These are phyloP conservation scores for Spatholobus suberectus DNA, from an alignment of 306 rosid genomes.

Conservation along the genomic window DNA sequence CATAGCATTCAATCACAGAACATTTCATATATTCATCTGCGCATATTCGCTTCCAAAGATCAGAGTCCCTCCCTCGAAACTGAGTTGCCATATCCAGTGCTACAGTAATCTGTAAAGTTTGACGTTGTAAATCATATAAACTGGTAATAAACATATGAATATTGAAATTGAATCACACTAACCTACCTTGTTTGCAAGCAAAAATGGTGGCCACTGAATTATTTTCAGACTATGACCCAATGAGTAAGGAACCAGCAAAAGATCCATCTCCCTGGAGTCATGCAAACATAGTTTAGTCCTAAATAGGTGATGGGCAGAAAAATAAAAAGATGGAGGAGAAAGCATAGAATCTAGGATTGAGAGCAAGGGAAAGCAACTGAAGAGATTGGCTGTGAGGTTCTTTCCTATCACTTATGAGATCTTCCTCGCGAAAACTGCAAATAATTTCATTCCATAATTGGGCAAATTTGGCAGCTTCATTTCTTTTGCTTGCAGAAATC, in stretches of 20 bases:
- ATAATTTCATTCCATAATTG: slow-evolving; percentile 98
- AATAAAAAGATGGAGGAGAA: slow-evolving; percentile 35
- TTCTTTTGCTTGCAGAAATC: slow-evolving; percentile 85
- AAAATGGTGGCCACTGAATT: slow-evolving; percentile 98
- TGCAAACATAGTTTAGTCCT: slow-evolving; percentile 44
- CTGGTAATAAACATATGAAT: slow-evolving; percentile 24
- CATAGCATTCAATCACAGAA: slow-evolving; percentile 95
- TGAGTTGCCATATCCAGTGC: slow-evolving; percentile 98
- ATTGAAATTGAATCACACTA: slow-evolving; percentile 37
- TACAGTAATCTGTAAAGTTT: slow-evolving; percentile 78
- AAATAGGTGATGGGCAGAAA: slow-evolving; percentile 30
- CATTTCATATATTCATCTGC: slow-evolving; percentile 97
- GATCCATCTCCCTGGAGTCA: slow-evolving; percentile 92
- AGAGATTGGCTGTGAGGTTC: slow-evolving; percentile 47
- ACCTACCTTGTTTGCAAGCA: slow-evolving; percentile 93
- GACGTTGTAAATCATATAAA: slow-evolving; percentile 48
- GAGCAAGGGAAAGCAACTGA: slow-evolving; percentile 22
- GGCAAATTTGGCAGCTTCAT: slow-evolving; percentile 97
- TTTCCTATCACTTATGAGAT: slow-evolving; percentile 90
- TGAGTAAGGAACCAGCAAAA: slow-evolving; percentile 91
- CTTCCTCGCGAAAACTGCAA: slow-evolving; percentile 98
- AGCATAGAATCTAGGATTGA: slow-evolving; percentile 32
- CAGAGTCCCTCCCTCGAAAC: slow-evolving; percentile 81
- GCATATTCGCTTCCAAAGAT: slow-evolving; percentile 96
- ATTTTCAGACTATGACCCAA: slow-evolving; percentile 78